Conservation (phyloP, 176 grass and related monocot genomes). For the Eragrostis nindensis region DNA sequence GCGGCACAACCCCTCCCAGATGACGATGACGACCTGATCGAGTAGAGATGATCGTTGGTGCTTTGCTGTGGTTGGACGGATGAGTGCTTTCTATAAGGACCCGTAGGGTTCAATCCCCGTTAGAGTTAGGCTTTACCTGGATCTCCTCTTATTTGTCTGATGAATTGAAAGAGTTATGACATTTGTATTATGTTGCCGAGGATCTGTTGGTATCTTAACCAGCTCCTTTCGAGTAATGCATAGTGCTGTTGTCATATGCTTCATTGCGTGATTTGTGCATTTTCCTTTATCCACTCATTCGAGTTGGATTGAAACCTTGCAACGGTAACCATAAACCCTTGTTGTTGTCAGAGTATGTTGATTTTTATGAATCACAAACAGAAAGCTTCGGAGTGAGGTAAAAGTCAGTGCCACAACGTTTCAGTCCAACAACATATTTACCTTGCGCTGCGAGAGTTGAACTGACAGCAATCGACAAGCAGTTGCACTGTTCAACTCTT, state of each 20-base stretch:
- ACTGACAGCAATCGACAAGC: no score
- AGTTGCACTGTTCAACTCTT: no score
- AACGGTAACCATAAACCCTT: no score
- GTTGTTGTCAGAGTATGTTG: no score
- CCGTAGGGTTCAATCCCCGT: neutral
- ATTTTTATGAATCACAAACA: no score
- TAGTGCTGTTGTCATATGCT: neutral
- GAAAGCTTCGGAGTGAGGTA: no score
- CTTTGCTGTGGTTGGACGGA: neutral
- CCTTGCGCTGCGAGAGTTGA: no score
- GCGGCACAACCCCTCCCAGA: slow-evolving; percentile 74
- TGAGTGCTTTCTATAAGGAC: neutral
- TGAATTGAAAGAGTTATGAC: neutral
- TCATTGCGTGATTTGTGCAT: neutral
- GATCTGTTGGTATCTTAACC: slow-evolving; percentile 16
- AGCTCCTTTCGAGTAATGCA: neutral
- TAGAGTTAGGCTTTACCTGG: slow-evolving; percentile 10
- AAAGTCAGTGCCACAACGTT: no score
- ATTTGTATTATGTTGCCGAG: neutral
- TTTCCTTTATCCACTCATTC: no score
- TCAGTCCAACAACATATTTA: no score
- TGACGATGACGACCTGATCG: slow-evolving; percentile 62
- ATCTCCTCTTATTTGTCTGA: neutral
- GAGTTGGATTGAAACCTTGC: no score
- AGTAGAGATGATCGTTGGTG: slow-evolving; percentile 31